Percentiles rank a stretch among this genome's conserved stretches.
Conservation (phyloP, 805 yeast species). For the Myxozyma kluyveri region DNA sequence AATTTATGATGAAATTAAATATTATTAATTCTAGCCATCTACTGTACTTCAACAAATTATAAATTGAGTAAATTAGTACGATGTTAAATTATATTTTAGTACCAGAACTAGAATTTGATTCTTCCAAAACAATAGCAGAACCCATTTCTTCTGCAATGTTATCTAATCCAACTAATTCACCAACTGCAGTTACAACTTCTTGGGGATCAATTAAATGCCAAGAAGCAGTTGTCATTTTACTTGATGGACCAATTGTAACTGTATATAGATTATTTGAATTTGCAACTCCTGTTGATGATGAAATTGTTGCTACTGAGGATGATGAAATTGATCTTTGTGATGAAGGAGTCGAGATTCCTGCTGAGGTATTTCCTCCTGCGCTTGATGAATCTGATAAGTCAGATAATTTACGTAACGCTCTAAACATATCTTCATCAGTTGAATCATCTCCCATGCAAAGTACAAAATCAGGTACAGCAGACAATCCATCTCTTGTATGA, state of each 20-base stretch:
- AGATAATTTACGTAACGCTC: constrained; percentile 65
- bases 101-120: not conserved
- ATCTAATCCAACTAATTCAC: constrained; percentile 73
- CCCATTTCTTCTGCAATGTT: constrained; percentile 39
- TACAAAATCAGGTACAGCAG: constrained; percentile 68
- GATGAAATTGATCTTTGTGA: not conserved
- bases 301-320: not conserved
- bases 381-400: constrained; percentile 32
- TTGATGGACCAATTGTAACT: constrained; percentile 89
- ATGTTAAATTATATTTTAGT: not conserved
- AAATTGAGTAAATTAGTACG: too few species aligned
- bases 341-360: not conserved
- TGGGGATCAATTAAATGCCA: constrained; percentile 81
- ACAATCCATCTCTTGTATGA: not conserved
- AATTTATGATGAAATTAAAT: too few species aligned
- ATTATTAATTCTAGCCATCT: too few species aligned
- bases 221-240: constrained; percentile 78
- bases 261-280: constrained; percentile 46
- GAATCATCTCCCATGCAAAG: constrained; percentile 92
- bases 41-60: too few species aligned
- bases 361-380: not conserved
- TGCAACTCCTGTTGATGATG: constrained; percentile 46
- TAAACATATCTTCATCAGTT: constrained; percentile 98
- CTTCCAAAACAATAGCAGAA: constrained; percentile 2
- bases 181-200: constrained; percentile 81